Base-by-base conservation (phyloP, 805 yeast species). In the Candida suzukii region DNA sequence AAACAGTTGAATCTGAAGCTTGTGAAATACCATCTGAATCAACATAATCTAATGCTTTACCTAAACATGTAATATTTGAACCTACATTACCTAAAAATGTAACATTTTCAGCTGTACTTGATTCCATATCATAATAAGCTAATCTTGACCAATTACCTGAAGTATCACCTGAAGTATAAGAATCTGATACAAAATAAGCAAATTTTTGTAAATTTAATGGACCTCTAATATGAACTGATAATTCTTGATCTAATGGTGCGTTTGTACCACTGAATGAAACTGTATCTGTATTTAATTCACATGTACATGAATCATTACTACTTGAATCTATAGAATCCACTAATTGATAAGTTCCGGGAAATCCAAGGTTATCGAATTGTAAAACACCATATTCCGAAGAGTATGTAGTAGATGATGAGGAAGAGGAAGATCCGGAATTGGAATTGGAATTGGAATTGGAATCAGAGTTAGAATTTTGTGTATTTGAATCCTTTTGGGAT, bases 211-310 rank as follows among this genome's bases (percentile, higher is more conserved):
- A 66, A 14, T 71, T 63, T 45, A 83, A 57, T 10, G 93, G 93
- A 35, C 93, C 93, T 64, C 93, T 73, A 58, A 83, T 76, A 57
- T 83, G 93, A 14, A 83, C 87, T 4, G 88, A 78, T 21, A 83
- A 66, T 56, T 78, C 88, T 49, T 73, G 80, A 56, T 81, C 65
- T 31, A 83, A 56, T 7, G 93, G 93, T 22, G 88, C 63, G 52
- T 80, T 75, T 19, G 74, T 43, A 20, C 91, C 91, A 10, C 70
- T 61, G 48, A 78, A 77, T 5, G 52, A 24, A 2, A 67, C 61
- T 44, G 64, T 56, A n/a, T 61, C 57, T 5, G 47, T 43, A 43
- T 68, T 61, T 28, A 66, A 48, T 25, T 59, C 64, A 53, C 83
- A 73, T 10, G 71, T 53, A 60, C 85, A 79, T 4, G 61, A 50